Evolutionary conservation across 2,329 filamentous ascomycete genomes (phyloP).

Genomic region (Pyrenochaeta sp.): DNA sequence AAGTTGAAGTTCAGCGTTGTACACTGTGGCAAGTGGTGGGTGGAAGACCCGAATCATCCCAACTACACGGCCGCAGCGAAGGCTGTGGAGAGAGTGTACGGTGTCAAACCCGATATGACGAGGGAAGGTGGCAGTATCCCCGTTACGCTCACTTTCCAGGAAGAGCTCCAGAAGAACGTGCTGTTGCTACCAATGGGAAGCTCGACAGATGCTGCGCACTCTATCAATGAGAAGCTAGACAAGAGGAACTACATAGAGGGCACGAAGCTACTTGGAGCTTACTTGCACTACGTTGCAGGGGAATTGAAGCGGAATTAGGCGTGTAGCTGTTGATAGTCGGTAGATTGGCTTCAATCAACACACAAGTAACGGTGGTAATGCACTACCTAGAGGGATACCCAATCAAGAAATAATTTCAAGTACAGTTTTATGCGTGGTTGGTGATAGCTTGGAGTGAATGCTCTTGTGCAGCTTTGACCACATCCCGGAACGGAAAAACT

Average conservation of each 20-base stretch:
- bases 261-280: slow-evolving; percentile 92
- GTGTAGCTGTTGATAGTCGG: background rate
- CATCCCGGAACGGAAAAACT: slow-evolving; percentile 35
- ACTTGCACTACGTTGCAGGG: slow-evolving; percentile 94
- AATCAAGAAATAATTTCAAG: background rate
- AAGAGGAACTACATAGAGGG: slow-evolving; percentile 98
- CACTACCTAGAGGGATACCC: background rate
- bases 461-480: slow-evolving; percentile 14
- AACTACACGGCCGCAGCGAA: slow-evolving; percentile 95
- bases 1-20: slow-evolving; percentile 80
- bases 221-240: slow-evolving; percentile 98
- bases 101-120: slow-evolving; percentile 91
- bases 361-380: background rate
- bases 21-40: slow-evolving; percentile 99
- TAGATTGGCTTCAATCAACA: background rate
- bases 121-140: slow-evolving; percentile 97
- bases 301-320: slow-evolving; percentile 68
- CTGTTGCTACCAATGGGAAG: slow-evolving; percentile 95
- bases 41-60: slow-evolving; percentile 97
- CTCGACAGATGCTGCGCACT: slow-evolving; percentile 95
- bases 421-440: background rate
- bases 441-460: background rate
- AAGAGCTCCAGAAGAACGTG: slow-evolving; percentile 98
- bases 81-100: slow-evolving; percentile 95
- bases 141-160: slow-evolving; percentile 95